Evolutionary conservation across 371 early-diverging fungal genomes (phyloP).

Genomic region (Mortierella sp.): DNA sequence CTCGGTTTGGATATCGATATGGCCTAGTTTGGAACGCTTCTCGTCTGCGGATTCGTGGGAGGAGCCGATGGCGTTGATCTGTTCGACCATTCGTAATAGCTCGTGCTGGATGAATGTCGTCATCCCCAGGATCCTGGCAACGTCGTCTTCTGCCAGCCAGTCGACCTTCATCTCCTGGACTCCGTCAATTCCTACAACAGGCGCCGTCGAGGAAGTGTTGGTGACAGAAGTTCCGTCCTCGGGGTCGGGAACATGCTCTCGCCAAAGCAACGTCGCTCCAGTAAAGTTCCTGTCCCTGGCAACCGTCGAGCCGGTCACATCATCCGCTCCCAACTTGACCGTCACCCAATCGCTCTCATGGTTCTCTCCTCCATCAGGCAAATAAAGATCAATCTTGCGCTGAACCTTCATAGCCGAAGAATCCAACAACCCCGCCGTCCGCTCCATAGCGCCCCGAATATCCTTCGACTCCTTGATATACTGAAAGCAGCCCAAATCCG

Average conservation of each 20-base stretch:
- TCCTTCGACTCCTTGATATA: slow-evolving; percentile 47
- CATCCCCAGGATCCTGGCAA: slow-evolving; percentile 32
- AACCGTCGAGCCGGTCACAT: slow-evolving; percentile 34
- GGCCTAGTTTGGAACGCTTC: slow-evolving; percentile 23
- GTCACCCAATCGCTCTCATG: slow-evolving; percentile 40
- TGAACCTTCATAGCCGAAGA: slow-evolving; percentile 25
- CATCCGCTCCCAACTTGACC: slow-evolving; percentile 36
- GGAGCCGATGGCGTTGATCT: slow-evolving; percentile 29
- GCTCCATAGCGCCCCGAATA: slow-evolving; percentile 49
- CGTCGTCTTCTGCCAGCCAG: slow-evolving; percentile 32
- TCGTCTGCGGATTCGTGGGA: not conserved
- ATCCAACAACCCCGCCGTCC: slow-evolving; percentile 40
- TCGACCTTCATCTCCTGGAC: slow-evolving; percentile 27
- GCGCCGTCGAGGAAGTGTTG: not conserved
- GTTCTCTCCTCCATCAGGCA: slow-evolving; percentile 3
- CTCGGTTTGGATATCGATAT: slow-evolving; percentile 41
- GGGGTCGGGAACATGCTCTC: slow-evolving; percentile 21
- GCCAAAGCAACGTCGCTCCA: slow-evolving; percentile 25
- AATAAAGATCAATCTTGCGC: slow-evolving; percentile 32
- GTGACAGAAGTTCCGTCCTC: not conserved
- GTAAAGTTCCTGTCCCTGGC: slow-evolving; percentile 22
- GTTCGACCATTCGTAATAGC: slow-evolving; percentile 39
- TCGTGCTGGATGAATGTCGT: slow-evolving; percentile 47
- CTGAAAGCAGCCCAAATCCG: slow-evolving; percentile 45
- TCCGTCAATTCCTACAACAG: not conserved